Conservation (phyloP, 257 asterid genomes). For the Coffea eugenioides region DNA sequence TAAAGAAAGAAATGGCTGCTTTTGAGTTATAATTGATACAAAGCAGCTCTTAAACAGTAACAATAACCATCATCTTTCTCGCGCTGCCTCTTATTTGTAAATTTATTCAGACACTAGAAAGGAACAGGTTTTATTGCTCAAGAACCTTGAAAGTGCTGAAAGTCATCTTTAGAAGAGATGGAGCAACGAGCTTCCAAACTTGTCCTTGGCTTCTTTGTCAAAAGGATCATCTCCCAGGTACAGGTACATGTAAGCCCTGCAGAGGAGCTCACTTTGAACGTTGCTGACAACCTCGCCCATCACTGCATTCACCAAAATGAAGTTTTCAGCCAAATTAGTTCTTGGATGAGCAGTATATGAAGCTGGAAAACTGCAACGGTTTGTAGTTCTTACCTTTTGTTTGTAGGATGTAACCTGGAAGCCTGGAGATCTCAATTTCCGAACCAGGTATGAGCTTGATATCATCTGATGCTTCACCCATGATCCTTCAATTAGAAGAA, state of each 20-base stretch:
- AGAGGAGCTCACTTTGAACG: constrained; percentile 64
- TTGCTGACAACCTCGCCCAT: constrained; percentile 59
- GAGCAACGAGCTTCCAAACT: constrained; percentile 55
- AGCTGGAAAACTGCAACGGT: neutral
- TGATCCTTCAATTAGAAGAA: constrained; percentile 45
- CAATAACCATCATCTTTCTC: neutral
- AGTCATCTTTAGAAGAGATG: constrained; percentile 38
- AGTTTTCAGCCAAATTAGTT: constrained; percentile 4
- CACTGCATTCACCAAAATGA: constrained; percentile 41
- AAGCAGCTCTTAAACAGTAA: neutral
- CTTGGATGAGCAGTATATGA: neutral
- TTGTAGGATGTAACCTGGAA: constrained; percentile 71
- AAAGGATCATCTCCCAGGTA: constrained; percentile 72
- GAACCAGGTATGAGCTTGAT: constrained; percentile 67
- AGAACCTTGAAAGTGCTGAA: constrained; percentile 25
- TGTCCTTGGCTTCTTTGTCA: constrained; percentile 75
- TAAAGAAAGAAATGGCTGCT: neutral
- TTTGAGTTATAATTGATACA: neutral
- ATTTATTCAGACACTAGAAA: constrained; percentile 33
- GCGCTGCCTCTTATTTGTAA: constrained; percentile 27
- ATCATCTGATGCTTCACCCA: constrained; percentile 71
- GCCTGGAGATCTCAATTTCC: constrained; percentile 69
- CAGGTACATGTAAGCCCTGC: constrained; percentile 68
- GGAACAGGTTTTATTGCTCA: constrained; percentile 35
- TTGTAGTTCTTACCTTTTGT: constrained; percentile 49